Base-by-base conservation (phyloP, 2,329 filamentous ascomycete species). In the Botrytis hyacinthi region DNA sequence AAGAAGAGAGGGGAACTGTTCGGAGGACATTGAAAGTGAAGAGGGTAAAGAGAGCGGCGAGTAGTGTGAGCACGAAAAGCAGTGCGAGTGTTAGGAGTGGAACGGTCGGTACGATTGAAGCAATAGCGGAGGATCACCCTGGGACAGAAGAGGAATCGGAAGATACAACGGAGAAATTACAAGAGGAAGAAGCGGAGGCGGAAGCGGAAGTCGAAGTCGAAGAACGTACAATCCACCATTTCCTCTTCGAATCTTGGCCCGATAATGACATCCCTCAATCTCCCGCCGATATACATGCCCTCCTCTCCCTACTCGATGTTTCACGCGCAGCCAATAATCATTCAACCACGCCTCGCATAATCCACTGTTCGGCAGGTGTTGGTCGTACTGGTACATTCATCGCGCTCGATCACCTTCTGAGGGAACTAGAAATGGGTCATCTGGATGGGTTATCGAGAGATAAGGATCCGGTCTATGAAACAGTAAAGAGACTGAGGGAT, bases 321-420 rank as follows among this genome's bases (percentile, higher is more conserved):
- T 73, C 75, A 1, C 70, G 74, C n/a, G 29, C 46, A 29, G 66
- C 42, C 40, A 51, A 72, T 66, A 70, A 70, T n/a, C 37, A 69
- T 51, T 40, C 44, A 35, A 44, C 66, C 37, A 59, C 37, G 1
- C 73, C 75, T 9, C 70, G 75, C 18, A 70, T 98, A 40, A 94
- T 98, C 0, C 95, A 98, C 81, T 98, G 95, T 84, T 97, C 93
- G 69, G 95, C 95, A 4, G 95, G 96, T 0, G 98, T 96, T 81
- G 95, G 95, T 0, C 91, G 95, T 32, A 98, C 95, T 0, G 95
- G 95, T 7, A 95, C 95, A 0, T 98, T 98, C 80, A 76, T 77
- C 22, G 74, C 74, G 29, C 62, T 77, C 1, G 75, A 77, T 69
- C 71, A 76, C 42, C 71, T 77, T 18, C 35, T 75, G 26, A 60